phyloP scores from a whole-genome alignment of 352 stramenopile species.

The Pythium folliculosum region DNA sequence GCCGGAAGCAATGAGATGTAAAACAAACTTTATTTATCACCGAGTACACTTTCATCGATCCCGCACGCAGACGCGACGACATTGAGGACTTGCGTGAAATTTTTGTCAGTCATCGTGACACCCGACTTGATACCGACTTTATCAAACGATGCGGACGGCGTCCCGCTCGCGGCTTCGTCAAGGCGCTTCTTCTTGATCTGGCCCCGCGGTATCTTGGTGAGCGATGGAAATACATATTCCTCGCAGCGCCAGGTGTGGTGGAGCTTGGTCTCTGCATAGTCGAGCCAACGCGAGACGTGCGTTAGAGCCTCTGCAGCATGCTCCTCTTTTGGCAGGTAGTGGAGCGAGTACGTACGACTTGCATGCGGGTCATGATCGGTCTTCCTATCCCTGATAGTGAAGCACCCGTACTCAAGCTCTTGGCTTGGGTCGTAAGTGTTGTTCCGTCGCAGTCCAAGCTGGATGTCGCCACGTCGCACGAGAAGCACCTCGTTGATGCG shows the following conservation, averaged over 20 bases:
- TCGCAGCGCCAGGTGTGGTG: too few species aligned
- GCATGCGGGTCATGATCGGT: not conserved
- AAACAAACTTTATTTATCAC: conserved; percentile 1
- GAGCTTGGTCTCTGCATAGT: too few species aligned
- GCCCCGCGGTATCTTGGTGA: too few species aligned
- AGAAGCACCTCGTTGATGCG: conserved; percentile 14
- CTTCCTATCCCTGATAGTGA: not conserved
- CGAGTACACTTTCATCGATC: conserved; percentile 1
- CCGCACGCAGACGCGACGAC: not conserved
- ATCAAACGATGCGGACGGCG: too few species aligned
- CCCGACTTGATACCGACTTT: conserved; percentile 3
- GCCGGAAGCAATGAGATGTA: conserved; percentile 10
- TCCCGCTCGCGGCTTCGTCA: not conserved
- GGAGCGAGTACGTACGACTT: too few species aligned
- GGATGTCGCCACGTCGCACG: not conserved
- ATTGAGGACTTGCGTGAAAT: conserved; percentile 15
- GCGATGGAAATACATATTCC: too few species aligned
- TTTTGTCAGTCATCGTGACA: conserved; percentile 3
- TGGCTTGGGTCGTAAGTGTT: too few species aligned
- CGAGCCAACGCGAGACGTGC: too few species aligned
- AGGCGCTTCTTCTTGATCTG: not conserved
- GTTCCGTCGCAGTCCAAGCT: not conserved
- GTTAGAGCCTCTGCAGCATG: too few species aligned
- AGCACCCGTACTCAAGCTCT: not conserved
- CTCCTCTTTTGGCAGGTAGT: too few species aligned